Conservation (phyloP, 1,284 basidiomycete species). For the Wallemia mellicola region DNA sequence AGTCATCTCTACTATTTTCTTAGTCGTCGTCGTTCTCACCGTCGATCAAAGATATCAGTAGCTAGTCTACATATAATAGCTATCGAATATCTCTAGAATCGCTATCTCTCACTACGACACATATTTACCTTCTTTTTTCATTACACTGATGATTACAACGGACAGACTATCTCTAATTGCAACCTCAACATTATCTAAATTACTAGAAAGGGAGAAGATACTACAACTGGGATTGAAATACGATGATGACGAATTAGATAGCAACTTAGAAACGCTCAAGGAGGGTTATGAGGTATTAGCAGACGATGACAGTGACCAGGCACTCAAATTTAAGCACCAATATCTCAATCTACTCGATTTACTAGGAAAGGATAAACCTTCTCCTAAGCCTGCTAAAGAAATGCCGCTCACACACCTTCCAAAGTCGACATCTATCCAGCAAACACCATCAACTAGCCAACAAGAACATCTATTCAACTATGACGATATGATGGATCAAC, state of each 20-base stretch:
- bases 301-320: background rate
- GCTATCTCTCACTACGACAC: background rate
- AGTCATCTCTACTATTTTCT: no score
- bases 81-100: background rate
- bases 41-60: no score
- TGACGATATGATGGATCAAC: background rate
- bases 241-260: background rate
- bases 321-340: background rate
- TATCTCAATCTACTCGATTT: background rate
- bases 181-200: background rate
- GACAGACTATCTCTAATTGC: background rate
- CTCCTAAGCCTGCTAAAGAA: background rate
- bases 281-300: background rate
- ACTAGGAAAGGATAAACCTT: background rate
- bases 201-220: background rate
- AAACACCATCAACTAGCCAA: background rate
- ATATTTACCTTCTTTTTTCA: no score
- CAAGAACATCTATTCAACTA: background rate
- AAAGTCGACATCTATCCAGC: background rate
- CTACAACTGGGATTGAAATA: background rate
- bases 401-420: background rate
- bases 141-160: background rate
- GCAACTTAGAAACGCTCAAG: background rate
- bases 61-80: background rate
- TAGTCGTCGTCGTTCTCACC: no score